phyloP scores from a whole-genome alignment of 768 basidiomycete species.

The Leccinellum luteum region DNA sequence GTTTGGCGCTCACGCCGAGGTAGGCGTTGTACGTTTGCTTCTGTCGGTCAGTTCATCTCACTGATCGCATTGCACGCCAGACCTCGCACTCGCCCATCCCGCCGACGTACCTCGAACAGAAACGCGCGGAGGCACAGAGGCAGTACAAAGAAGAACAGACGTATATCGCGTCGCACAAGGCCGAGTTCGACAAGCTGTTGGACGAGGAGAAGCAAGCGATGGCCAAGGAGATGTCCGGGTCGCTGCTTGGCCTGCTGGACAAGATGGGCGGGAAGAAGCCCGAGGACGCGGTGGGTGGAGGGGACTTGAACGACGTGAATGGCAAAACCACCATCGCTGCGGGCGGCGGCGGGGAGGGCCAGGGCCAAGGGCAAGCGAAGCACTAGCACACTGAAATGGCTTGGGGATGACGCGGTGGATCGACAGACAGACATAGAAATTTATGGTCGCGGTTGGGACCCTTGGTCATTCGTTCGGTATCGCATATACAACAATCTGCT shows the following conservation, averaged over 20 bases:
- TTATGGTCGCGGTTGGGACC: not conserved
- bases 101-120: slow-evolving; percentile 52
- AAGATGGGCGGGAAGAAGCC: slow-evolving; percentile 22
- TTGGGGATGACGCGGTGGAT: not conserved
- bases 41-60: not conserved
- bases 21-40: slow-evolving; percentile 10
- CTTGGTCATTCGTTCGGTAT: not conserved
- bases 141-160: slow-evolving; percentile 53
- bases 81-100: slow-evolving; percentile 34
- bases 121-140: slow-evolving; percentile 48
- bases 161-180: slow-evolving; percentile 50
- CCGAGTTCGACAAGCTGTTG: slow-evolving; percentile 46
- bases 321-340: not conserved
- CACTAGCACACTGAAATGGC: not conserved
- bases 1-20: slow-evolving; percentile 38
- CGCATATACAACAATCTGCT: not conserved
- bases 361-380: not conserved
- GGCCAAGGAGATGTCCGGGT: slow-evolving; percentile 46
- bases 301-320: not conserved
- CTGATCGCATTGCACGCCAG: slow-evolving; percentile 7
- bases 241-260: slow-evolving; percentile 34
- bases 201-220: slow-evolving; percentile 52
- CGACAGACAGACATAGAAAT: not conserved
- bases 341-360: not conserved
- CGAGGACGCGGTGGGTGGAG: not conserved